These are phyloP conservation scores for Chlamydomonas sp. DNA, from an alignment of 139 green algal species.

Conservation along the genomic window DNA sequence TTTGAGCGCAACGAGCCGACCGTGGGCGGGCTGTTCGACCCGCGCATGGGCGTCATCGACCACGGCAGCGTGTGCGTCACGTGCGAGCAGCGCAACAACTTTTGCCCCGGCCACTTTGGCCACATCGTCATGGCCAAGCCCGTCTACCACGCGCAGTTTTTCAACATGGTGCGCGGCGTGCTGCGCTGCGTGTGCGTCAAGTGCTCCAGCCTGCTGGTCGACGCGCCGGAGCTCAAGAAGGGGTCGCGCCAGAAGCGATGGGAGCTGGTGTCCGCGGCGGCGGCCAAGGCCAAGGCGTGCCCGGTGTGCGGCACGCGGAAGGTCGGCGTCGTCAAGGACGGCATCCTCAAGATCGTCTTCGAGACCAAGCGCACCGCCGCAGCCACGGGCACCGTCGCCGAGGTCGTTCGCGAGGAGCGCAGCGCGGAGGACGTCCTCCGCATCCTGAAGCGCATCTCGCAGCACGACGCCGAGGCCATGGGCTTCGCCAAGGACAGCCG, in stretches of 20 bases:
- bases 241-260: slow-evolving; percentile 7
- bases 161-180: slow-evolving; percentile 78
- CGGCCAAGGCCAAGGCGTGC: slow-evolving; percentile 1
- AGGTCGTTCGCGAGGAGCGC: no score
- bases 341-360: slow-evolving; percentile 8
- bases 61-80: slow-evolving; percentile 55
- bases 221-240: slow-evolving; percentile 18
- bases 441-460: slow-evolving; percentile 78
- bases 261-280: slow-evolving; percentile 14
- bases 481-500: slow-evolving; percentile 74
- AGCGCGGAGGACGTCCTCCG: slow-evolving; percentile 69
- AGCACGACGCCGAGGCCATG: slow-evolving; percentile 79
- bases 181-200: slow-evolving; percentile 86
- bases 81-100: slow-evolving; percentile 55
- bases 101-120: slow-evolving; percentile 95
- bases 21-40: slow-evolving; percentile 75
- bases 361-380: no score
- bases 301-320: not conserved
- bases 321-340: not conserved
- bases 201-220: slow-evolving; percentile 67
- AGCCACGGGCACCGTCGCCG: not conserved
- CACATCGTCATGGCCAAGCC: slow-evolving; percentile 89
- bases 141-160: slow-evolving; percentile 89
- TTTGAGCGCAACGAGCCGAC: slow-evolving; percentile 76
- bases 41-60: slow-evolving; percentile 85